Evolutionary conservation across 192 early-diverging fungal genomes (phyloP).

Genomic region (Paraglomus brasilianum): DNA sequence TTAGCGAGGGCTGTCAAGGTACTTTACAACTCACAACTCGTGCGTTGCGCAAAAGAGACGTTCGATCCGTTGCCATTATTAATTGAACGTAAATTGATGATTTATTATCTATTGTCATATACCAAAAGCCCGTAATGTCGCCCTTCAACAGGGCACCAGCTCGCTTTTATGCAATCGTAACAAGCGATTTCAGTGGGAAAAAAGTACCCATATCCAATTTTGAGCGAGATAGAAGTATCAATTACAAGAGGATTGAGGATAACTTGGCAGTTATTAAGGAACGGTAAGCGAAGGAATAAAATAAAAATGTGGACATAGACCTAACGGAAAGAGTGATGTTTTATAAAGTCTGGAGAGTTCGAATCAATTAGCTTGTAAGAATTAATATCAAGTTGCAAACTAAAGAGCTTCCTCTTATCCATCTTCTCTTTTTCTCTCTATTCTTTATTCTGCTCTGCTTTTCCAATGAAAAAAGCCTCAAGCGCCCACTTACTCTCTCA

Average conservation of each 20-base stretch:
- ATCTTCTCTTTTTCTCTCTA: conserved; percentile 6
- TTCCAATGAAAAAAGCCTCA: conserved; percentile 57
- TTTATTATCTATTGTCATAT: no score
- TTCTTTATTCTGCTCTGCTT: background rate
- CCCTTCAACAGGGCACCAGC: no score
- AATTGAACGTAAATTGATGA: no score
- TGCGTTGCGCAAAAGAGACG: no score
- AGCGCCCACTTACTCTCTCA: conserved; percentile 88
- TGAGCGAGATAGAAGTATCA: conserved; percentile 92
- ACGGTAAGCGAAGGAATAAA: conserved; percentile 55
- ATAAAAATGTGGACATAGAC: no score
- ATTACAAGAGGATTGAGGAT: conserved; percentile 95
- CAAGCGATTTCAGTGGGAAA: background rate
- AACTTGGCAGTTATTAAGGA: conserved; percentile 93
- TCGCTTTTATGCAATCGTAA: no score
- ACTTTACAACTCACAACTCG: no score
- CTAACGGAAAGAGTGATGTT: no score
- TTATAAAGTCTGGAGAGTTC: conserved; percentile 6
- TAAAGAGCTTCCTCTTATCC: conserved; percentile 4
- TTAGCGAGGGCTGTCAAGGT: no score
- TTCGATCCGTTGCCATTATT: no score
- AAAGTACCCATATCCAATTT: conserved; percentile 92
- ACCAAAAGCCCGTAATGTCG: no score
- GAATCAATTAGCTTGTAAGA: conserved; percentile 15
- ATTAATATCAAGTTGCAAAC: background rate